Conservation (phyloP, 192 early-diverging fungal genomes). For the Coemansia sp. region DNA sequence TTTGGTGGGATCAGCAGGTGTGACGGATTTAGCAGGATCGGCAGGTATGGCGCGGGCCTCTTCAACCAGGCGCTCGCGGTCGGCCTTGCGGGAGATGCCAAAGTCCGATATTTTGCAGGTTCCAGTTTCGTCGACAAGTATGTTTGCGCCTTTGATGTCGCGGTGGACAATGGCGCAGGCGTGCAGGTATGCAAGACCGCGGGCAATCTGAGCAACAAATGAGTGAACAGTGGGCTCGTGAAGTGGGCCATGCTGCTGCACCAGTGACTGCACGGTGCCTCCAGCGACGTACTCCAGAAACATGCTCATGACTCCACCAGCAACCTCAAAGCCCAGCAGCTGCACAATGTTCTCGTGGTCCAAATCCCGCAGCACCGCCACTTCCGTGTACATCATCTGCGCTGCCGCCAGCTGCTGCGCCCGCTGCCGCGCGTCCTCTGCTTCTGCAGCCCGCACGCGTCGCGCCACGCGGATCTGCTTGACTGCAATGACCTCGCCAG, state of each 20-base stretch:
- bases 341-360: constrained; percentile 93
- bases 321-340: constrained; percentile 79
- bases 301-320: constrained; percentile 76
- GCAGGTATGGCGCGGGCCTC: constrained; percentile 16
- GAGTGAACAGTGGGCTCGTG: constrained; percentile 69
- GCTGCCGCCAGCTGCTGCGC: constrained; percentile 33
- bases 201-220: constrained; percentile 78
- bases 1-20: constrained; percentile 17
- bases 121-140: constrained; percentile 74
- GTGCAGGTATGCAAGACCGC: constrained; percentile 86
- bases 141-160: constrained; percentile 82
- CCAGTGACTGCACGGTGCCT: constrained; percentile 77
- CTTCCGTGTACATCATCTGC: constrained; percentile 70
- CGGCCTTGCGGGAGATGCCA: constrained; percentile 84
- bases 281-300: constrained; percentile 97
- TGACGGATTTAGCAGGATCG: constrained; percentile 16
- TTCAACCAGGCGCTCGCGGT: constrained; percentile 15
- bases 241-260: constrained; percentile 72
- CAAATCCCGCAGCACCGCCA: constrained; percentile 69
- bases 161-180: constrained; percentile 69
- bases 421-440: constrained; percentile 4
- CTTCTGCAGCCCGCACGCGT: constrained; percentile 24
- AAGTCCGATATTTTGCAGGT: constrained; percentile 96
- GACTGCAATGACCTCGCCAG: constrained; percentile 78
- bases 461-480: constrained; percentile 74